Percentiles rank a stretch among this genome's conserved stretches.
These are phyloP conservation scores for Liriodendron chinense DNA, from an alignment of 164 flowering plant genomes.

Conservation along the genomic window DNA sequence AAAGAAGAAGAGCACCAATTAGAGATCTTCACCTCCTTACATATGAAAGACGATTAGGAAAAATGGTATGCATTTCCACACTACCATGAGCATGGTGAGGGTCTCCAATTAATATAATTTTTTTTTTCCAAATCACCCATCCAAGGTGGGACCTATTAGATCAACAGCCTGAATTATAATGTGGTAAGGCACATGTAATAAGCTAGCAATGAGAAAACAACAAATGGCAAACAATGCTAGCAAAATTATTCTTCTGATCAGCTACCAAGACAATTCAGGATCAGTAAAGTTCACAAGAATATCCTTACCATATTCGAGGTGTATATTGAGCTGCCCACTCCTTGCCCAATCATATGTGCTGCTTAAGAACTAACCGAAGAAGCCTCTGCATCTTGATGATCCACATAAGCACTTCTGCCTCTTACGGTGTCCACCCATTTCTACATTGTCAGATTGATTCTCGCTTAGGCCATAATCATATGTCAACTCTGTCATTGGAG, in stretches of 20 bases:
- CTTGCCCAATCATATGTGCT: neutral
- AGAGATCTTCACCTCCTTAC: too few relatives aligned
- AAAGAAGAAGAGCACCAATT: too few relatives aligned
- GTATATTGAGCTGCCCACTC: neutral
- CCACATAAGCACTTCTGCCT: constrained; percentile 48
- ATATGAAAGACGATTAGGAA: too few relatives aligned
- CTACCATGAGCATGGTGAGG: too few relatives aligned
- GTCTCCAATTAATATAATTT: too few relatives aligned
- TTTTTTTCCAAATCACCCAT: too few relatives aligned
- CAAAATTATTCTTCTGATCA: neutral
- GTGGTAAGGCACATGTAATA: too few relatives aligned
- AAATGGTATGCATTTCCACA: too few relatives aligned
- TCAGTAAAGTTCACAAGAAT: neutral
- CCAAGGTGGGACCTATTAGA: too few relatives aligned
- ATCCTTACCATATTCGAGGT: constrained; percentile 15
- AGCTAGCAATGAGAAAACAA: neutral
- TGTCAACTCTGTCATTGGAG: constrained; percentile 72
- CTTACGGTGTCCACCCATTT: constrained; percentile 8
- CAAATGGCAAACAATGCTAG: neutral
- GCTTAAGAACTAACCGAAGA: constrained; percentile 27
- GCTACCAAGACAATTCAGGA: neutral
- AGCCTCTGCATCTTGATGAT: constrained; percentile 45
- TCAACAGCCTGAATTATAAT: too few relatives aligned
- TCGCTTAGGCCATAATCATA: constrained; percentile 56
- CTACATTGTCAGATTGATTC: constrained; percentile 1